Evolutionary conservation across 2,329 filamentous ascomycete species (phyloP).

Genomic region (Calonectria crousiana): DNA sequence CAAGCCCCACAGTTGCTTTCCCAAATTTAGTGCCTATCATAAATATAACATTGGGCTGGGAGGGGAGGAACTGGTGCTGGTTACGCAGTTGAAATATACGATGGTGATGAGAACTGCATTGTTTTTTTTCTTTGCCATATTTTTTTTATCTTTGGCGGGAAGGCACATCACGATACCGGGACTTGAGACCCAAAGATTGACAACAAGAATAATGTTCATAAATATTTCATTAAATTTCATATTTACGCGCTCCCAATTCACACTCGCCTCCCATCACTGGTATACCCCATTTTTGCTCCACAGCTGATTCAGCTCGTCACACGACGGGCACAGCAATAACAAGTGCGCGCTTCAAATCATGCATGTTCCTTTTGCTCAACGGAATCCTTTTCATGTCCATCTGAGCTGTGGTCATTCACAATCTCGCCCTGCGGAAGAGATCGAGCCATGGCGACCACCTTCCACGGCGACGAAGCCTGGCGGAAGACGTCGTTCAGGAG

Average conservation of each 20-base stretch:
- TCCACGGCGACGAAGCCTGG: constrained; percentile 2
- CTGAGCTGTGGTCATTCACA: not conserved
- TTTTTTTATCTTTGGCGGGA: not conserved
- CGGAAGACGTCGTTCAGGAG: constrained; percentile 4
- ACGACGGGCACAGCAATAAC: not conserved
- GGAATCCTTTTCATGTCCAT: not conserved
- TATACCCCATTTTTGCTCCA: not conserved
- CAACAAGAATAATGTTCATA: not conserved
- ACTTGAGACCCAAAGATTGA: not conserved
- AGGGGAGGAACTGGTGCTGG: not conserved
- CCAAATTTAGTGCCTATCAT: not conserved
- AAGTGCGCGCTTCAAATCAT: not conserved
- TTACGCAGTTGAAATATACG: no score
- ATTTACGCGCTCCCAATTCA: not conserved
- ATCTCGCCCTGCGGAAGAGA: not conserved
- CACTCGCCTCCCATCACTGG: not conserved
- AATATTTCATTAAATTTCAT: not conserved
- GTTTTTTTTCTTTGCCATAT: not conserved
- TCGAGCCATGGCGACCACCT: not conserved
- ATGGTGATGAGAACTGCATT: no score
- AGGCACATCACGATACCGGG: not conserved
- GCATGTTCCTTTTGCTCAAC: constrained; percentile 3
- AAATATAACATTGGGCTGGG: not conserved
- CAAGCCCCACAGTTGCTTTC: not conserved
- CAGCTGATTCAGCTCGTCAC: not conserved